Base-by-base conservation (phyloP, 2,329 filamentous ascomycete species). In the Trichothecium sympodiale region DNA sequence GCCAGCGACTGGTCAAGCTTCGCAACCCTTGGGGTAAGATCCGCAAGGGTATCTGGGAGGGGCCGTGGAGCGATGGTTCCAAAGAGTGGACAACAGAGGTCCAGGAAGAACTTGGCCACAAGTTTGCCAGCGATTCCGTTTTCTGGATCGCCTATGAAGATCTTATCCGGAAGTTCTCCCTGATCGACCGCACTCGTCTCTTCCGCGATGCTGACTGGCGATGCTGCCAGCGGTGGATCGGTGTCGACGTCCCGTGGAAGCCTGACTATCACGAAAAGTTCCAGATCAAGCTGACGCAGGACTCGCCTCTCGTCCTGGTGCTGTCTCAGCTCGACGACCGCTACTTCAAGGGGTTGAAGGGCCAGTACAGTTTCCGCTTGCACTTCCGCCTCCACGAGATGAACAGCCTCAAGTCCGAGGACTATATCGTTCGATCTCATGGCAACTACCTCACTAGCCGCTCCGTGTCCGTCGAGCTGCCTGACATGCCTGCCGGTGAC, bases 121-220 rank as follows among this genome's bases (percentile, higher is more conserved):
- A 64, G 20, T 78, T 78, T 38, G 73, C 74, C 16, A 71, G 69
- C 42, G 74, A 78, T 45, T 74, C 71, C 1, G 70, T 74, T 10
- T 78, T 78, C 46, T 78, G 74, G 74, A 77, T 78, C 39, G 65
- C 70, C 2, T 78, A 76, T 46, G 62, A 71, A 34, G 75, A 80
- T 45, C 60, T 80, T 35, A 64, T 80, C 10, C 66, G 69, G 42
- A 79, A 78, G 46, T 80, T 73, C 46, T 67, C 69, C 33, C 65
- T 69, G 43, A 70, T 80, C 36, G 74, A 80, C 46, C 65, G 74
- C 12, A 80, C 76, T 0, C 64, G 75, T 1, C 65, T 80, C 14
- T 80, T 80, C 52, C 60, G 68, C 17, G 69, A 74, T 15, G 38
- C 34, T 7, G 64, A 71, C 40, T 80, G 75, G 76, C 63, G 66